Conservation (phyloP, 192 early-diverging fungal genomes). For the Linnemannia exigua region DNA sequence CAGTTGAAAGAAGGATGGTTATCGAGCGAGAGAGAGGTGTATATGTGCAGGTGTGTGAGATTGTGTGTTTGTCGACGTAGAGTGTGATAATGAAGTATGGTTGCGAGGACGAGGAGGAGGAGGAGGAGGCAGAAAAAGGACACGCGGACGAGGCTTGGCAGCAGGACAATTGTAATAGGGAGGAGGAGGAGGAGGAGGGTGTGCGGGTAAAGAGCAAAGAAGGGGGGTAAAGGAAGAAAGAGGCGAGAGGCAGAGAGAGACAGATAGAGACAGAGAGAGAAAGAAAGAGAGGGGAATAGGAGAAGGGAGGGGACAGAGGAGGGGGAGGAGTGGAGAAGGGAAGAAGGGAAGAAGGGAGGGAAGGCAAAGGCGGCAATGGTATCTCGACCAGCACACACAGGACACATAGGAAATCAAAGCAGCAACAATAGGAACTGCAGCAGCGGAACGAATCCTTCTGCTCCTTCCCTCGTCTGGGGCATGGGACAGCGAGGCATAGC, state of each 20-base stretch:
- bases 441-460: not conserved
- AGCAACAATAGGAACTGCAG: slow-evolving; percentile 14
- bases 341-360: not conserved
- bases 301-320: not conserved
- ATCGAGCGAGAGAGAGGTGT: not conserved
- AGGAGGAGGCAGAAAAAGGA: slow-evolving; percentile 3
- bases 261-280: not conserved
- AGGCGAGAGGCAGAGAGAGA: not conserved
- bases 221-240: not conserved
- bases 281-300: not conserved
- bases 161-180: slow-evolving; percentile 12
- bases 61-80: not conserved
- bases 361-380: not conserved
- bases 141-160: not conserved
- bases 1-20: no score
- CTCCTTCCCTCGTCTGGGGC: not conserved
- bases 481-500: no score
- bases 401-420: not conserved
- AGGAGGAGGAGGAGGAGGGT: not conserved
- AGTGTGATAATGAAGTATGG: not conserved
- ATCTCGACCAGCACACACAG: not conserved
- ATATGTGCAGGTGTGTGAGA: not conserved
- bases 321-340: not conserved
- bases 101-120: not conserved
- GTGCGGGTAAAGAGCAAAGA: slow-evolving; percentile 4